phyloP scores from a whole-genome alignment of 179 eudicot genomes.

The Beta corolliflora region DNA sequence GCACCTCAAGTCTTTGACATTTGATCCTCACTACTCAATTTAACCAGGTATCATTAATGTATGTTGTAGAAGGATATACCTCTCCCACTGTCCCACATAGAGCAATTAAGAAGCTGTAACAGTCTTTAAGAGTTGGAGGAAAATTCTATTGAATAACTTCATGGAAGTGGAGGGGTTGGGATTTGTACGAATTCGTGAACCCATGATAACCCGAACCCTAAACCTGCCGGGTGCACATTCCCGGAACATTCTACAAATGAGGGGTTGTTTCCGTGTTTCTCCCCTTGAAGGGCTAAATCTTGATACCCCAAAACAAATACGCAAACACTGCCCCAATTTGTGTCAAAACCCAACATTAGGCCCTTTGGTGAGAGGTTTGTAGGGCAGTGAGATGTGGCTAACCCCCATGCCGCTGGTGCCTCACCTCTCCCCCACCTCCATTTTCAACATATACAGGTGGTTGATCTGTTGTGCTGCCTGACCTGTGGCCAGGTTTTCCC shows the following conservation, averaged over 20 bases:
- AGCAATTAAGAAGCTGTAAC: not conserved
- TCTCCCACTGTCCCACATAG: constrained; percentile 22
- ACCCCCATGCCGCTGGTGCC: constrained; percentile 17
- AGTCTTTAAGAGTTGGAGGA: not conserved
- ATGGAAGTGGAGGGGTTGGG: constrained; percentile 20
- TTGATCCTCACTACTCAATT: too few relatives aligned
- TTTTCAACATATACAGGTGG: too few relatives aligned
- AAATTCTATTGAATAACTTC: not conserved
- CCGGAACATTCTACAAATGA: not conserved
- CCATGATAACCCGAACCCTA: constrained; percentile 4
- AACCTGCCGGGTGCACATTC: not conserved
- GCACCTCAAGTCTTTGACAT: too few relatives aligned
- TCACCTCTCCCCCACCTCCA: constrained; percentile 20
- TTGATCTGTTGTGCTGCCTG: too few relatives aligned
- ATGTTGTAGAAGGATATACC: not conserved
- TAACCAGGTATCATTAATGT: too few relatives aligned
- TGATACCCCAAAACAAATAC: constrained; percentile 7
- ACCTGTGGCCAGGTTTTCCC: too few relatives aligned
- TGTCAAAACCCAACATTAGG: constrained; percentile 6
- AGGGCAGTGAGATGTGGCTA: constrained; percentile 9
- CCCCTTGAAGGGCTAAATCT: constrained; percentile 7
- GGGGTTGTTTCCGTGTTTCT: constrained; percentile 26
- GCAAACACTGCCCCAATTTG: constrained; percentile 2
- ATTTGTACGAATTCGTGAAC: not conserved
- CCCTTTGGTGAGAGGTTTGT: constrained; percentile 15